phyloP scores from a whole-genome alignment of 768 basidiomycete genomes.

The Kwoniella dejecticola region DNA sequence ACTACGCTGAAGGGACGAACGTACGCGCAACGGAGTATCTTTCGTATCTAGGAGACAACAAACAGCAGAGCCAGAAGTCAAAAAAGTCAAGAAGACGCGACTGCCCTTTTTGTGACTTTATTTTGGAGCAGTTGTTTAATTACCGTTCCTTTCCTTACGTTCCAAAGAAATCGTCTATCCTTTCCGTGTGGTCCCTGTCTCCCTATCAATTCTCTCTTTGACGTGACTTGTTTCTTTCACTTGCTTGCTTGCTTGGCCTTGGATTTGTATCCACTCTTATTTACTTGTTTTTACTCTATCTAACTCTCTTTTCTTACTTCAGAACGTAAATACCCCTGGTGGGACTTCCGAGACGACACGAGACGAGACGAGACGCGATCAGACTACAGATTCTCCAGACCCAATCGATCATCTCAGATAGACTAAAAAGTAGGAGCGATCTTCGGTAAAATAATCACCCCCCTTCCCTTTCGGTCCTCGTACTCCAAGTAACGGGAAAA shows the following conservation, averaged over 20 bases:
- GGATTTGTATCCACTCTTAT: background rate
- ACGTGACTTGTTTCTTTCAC: background rate
- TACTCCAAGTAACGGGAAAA: background rate
- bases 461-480: background rate
- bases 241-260: background rate
- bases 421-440: conserved; percentile 2
- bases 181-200: conserved; percentile 4
- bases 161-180: background rate
- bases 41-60: background rate
- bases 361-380: background rate
- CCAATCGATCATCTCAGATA: background rate
- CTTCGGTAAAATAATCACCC: background rate
- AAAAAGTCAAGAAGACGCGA: conserved; percentile 15
- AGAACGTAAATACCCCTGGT: conserved; percentile 9
- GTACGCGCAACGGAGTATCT: background rate
- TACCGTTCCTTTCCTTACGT: conserved; percentile 11
- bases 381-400: background rate
- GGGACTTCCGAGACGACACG: conserved; percentile 11
- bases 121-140: background rate
- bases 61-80: background rate
- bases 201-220: background rate
- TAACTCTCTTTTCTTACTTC: background rate
- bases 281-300: background rate
- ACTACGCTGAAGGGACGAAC: no score
- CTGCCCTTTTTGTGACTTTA: conserved; percentile 10